These are phyloP conservation scores for Sugiyamaella floridensis DNA, from an alignment of 805 yeast species.

Conservation along the genomic window DNA sequence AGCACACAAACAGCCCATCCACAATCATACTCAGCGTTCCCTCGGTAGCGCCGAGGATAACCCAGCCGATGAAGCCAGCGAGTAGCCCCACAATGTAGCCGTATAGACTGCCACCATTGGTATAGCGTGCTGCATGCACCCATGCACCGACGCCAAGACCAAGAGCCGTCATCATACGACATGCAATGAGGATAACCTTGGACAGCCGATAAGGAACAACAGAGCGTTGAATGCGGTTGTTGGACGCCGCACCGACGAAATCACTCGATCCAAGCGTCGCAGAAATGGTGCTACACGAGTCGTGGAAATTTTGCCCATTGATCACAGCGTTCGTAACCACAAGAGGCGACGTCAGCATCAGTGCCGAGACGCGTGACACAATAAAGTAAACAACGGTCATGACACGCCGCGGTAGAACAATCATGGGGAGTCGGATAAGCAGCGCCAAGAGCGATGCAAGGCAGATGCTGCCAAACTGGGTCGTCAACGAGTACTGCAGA, in stretches of 20 bases:
- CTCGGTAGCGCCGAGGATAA: conserved; percentile 38
- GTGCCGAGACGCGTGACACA: conserved; percentile 24
- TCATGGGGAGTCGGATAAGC: conserved; percentile 31
- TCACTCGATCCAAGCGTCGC: conserved; percentile 11
- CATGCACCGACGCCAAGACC: conserved; percentile 34
- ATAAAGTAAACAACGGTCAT: conserved; percentile 19
- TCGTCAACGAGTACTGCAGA: conserved; percentile 24
- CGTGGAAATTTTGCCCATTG: conserved; percentile 27
- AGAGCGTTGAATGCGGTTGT: conserved; percentile 13
- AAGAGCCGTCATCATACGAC: conserved; percentile 32
- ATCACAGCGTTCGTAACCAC: conserved; percentile 34
- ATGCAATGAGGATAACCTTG: conserved; percentile 32
- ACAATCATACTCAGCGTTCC: conserved; percentile 34
- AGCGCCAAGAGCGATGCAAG: conserved; percentile 28
- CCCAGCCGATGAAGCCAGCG: conserved; percentile 37
- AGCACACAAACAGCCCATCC: conserved; percentile 33
- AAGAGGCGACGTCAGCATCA: conserved; percentile 30
- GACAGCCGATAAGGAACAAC: conserved; percentile 33
- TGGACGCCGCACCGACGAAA: background rate
- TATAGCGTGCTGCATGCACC: conserved; percentile 34
- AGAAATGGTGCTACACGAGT: conserved; percentile 27
- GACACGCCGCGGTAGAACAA: conserved; percentile 30
- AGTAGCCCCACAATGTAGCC: conserved; percentile 36
- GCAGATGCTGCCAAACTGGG: conserved; percentile 34
- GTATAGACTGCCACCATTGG: conserved; percentile 31